Evolutionary conservation across 768 basidiomycete species (phyloP), one percentile per base, ranked within the genome.

Genomic region (Thelephora aurantiotincta): DNA sequence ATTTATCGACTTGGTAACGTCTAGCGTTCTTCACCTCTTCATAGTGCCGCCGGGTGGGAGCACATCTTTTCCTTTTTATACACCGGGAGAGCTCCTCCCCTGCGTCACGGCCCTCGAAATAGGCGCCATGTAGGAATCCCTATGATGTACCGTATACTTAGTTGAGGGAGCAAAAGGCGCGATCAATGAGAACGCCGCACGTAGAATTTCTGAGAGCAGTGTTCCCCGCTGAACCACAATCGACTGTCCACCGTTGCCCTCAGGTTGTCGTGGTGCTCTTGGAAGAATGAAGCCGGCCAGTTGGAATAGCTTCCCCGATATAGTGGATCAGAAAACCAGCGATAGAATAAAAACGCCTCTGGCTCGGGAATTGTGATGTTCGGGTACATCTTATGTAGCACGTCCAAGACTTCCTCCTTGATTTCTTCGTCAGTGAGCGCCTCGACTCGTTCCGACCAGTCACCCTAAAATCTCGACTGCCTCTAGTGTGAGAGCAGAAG

Each of bases 241-340:
- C 67, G 63, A 34, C 63, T 56, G 12, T 63, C 62, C 6, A 81
- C 64, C 19, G 73, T 76, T 3, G 75, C 74, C 35, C 75, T 67
- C 44, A 81, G 53, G 54, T 81, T 78, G 7, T 67, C 64, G 6
- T 74, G 66, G 44, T 79, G 75, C 26, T 64, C 62, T 13, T 66
- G 67, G 9, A 73, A 59, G 52, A 79, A 80, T 3, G 75, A 68
- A 0, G 81, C 68, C 0, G 79, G 80, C 80, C 80, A 83, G 50
- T 81, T 84, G 18, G 75, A 76, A 53, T 78, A 84, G 3, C 77
- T 74, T 3, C 78, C 78, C 19, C 77, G 68, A 58, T 67, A 76
- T 26, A 62, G 60, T 2, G 72, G 69, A 55, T 82, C 68, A 12
- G 60, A 58, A 41, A 65, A 52, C 82, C 82, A 84, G 2, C 68